These are phyloP conservation scores for Akanthomyces uredinophilus DNA, from an alignment of 2,329 filamentous ascomycete genomes.

Conservation along the genomic window DNA sequence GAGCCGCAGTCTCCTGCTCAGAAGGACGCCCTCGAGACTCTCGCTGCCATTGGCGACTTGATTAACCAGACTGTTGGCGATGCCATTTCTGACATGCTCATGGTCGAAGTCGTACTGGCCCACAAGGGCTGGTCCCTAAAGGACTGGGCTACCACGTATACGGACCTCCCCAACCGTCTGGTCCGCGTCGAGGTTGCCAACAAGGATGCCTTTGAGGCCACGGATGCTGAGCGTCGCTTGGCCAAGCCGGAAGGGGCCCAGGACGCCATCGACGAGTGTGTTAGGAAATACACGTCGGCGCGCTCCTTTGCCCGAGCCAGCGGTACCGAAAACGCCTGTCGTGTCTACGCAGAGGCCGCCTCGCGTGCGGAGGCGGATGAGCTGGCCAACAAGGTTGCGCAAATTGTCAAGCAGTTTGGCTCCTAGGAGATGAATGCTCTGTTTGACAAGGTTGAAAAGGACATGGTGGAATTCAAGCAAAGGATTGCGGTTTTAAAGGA, in stretches of 20 bases:
- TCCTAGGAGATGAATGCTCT: constrained; percentile 21
- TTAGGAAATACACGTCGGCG: constrained; percentile 86
- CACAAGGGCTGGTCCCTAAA: constrained; percentile 88
- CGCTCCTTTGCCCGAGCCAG: constrained; percentile 87
- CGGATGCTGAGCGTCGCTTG: constrained; percentile 85
- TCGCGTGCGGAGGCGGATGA: constrained; percentile 87
- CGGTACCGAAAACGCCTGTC: constrained; percentile 91
- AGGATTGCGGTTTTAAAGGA: constrained; percentile 1
- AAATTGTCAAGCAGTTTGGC: constrained; percentile 60
- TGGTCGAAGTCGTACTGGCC: constrained; percentile 92
- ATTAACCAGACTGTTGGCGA: constrained; percentile 99
- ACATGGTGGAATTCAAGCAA: not conserved
- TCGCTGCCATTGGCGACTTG: constrained; percentile 77
- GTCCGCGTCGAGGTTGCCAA: constrained; percentile 85
- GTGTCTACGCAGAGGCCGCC: constrained; percentile 92
- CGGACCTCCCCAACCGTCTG: constrained; percentile 90
- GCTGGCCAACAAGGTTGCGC: constrained; percentile 75
- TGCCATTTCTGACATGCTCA: constrained; percentile 89
- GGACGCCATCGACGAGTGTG: constrained; percentile 77
- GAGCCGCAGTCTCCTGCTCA: constrained; percentile 88
- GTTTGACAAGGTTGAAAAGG: not conserved
- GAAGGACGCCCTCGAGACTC: constrained; percentile 79
- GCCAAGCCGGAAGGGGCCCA: constrained; percentile 75
- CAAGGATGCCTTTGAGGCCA: constrained; percentile 84
- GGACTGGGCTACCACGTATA: constrained; percentile 91